Evolutionary conservation across 768 basidiomycete species (phyloP).

Genomic region (Kockovaella imperatae): DNA sequence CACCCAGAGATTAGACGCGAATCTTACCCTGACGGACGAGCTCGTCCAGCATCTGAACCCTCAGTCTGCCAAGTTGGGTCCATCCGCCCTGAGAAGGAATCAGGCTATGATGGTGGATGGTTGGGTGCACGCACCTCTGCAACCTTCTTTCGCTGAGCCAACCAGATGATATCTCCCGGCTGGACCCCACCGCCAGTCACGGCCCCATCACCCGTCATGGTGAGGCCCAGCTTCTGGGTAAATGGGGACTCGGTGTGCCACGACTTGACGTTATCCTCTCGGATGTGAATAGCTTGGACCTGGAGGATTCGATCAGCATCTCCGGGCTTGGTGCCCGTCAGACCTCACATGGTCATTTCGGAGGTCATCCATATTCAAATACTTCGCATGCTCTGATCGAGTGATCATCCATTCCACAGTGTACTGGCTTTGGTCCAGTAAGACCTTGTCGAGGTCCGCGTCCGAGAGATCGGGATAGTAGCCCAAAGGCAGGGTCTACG

Average conservation of each 20-base stretch:
- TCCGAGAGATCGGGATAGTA: slow-evolving; percentile 44
- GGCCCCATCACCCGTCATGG: slow-evolving; percentile 29
- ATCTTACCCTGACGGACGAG: slow-evolving; percentile 60
- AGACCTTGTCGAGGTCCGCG: slow-evolving; percentile 35
- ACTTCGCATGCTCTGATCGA: slow-evolving; percentile 23
- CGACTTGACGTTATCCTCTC: slow-evolving; percentile 24
- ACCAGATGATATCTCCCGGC: slow-evolving; percentile 42
- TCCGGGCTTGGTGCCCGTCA: neutral
- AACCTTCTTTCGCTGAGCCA: slow-evolving; percentile 40
- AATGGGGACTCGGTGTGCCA: slow-evolving; percentile 36
- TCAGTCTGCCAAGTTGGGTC: slow-evolving; percentile 66
- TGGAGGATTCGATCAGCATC: slow-evolving; percentile 3
- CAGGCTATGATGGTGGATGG: neutral
- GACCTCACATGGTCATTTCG: neutral
- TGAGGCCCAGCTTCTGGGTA: slow-evolving; percentile 23
- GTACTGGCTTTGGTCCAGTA: slow-evolving; percentile 37
- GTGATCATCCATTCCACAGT: slow-evolving; percentile 43
- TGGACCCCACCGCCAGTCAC: slow-evolving; percentile 26
- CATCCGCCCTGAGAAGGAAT: slow-evolving; percentile 64
- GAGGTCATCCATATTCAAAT: slow-evolving; percentile 13
- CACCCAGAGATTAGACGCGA: neutral
- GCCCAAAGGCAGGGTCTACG: slow-evolving; percentile 41
- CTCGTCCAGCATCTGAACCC: slow-evolving; percentile 57
- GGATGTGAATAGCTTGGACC: slow-evolving; percentile 41
- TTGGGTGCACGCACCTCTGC: slow-evolving; percentile 31